These are phyloP conservation scores for Thyridium curvatum DNA, from an alignment of 2,329 filamentous ascomycete species.

Conservation along the genomic window DNA sequence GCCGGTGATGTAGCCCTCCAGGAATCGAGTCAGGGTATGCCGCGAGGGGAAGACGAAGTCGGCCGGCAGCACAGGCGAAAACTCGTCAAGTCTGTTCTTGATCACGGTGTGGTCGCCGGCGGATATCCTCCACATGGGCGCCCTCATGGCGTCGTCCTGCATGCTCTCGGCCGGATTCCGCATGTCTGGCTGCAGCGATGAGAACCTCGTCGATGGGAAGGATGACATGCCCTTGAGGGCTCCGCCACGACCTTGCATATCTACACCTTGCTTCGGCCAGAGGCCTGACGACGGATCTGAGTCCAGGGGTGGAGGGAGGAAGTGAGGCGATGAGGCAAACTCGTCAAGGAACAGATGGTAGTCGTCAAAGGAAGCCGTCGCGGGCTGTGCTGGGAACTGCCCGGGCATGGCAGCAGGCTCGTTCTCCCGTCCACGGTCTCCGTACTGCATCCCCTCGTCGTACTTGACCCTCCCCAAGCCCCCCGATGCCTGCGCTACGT, in stretches of 20 bases:
- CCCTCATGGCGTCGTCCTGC: conserved; percentile 34
- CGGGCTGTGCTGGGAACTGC: conserved; percentile 20
- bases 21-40: conserved; percentile 60
- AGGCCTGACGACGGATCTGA: conserved; percentile 44
- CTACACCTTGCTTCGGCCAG: conserved; percentile 39
- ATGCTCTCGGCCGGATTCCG: conserved; percentile 34
- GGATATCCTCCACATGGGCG: conserved; percentile 40
- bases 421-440: conserved; percentile 39
- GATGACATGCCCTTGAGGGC: conserved; percentile 42
- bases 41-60: conserved; percentile 65
- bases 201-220: conserved; percentile 48
- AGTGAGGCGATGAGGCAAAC: conserved; percentile 46
- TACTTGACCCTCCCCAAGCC: conserved; percentile 42
- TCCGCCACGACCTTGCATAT: conserved; percentile 27
- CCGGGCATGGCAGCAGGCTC: conserved; percentile 33
- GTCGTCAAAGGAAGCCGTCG: conserved; percentile 41
- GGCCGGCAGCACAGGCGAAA: conserved; percentile 50
- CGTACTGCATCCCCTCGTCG: conserved; percentile 40
- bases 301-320: conserved; percentile 49
- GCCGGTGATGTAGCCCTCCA: conserved; percentile 64
- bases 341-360: conserved; percentile 56
- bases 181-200: conserved; percentile 46
- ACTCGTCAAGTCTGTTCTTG: conserved; percentile 54
- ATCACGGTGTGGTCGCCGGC: conserved; percentile 48
- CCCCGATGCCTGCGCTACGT: conserved; percentile 32